Evolutionary conservation across 768 basidiomycete genomes (phyloP).

Genomic region (Erythrobasidium yunnanense): DNA sequence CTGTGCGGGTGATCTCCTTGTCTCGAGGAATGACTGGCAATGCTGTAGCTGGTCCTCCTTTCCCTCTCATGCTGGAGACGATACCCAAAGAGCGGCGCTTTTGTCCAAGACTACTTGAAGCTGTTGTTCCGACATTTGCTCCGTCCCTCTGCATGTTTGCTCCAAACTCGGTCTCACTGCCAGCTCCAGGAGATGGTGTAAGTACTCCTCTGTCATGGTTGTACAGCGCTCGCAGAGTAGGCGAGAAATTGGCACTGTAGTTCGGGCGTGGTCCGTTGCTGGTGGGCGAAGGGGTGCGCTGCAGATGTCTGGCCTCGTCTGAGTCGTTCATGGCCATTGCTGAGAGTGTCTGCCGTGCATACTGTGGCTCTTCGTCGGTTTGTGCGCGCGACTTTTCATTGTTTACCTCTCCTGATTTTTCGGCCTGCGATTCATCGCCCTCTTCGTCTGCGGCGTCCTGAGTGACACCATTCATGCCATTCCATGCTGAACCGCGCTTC

Average conservation of each 20-base stretch:
- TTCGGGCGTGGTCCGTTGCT: slow-evolving; percentile 3
- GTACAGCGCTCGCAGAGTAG: slow-evolving; percentile 36
- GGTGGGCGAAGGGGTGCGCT: slow-evolving; percentile 33
- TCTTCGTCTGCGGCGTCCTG: slow-evolving; percentile 52
- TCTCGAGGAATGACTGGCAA: slow-evolving; percentile 90
- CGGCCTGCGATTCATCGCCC: slow-evolving; percentile 22
- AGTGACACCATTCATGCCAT: slow-evolving; percentile 30
- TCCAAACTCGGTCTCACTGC: neutral
- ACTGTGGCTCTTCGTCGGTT: neutral
- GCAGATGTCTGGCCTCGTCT: slow-evolving; percentile 16
- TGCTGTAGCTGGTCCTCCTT: slow-evolving; percentile 45
- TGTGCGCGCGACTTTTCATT: neutral
- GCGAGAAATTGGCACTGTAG: slow-evolving; percentile 32
- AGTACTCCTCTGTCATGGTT: slow-evolving; percentile 29
- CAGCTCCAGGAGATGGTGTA: slow-evolving; percentile 17
- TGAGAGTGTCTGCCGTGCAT: neutral
- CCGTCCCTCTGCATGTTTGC: neutral
- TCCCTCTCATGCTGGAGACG: neutral
- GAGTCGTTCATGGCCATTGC: neutral
- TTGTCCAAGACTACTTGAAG: neutral
- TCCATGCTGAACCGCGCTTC: slow-evolving; percentile 71
- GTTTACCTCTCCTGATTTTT: neutral
- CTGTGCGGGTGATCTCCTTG: slow-evolving; percentile 74
- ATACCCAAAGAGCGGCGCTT: slow-evolving; percentile 56
- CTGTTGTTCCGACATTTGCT: neutral